A percentile compares a stretch with the other conserved stretches of the same genome.
phyloP scores from a whole-genome alignment of 192 early-diverging fungal species.

The Phycomyces nitens region DNA sequence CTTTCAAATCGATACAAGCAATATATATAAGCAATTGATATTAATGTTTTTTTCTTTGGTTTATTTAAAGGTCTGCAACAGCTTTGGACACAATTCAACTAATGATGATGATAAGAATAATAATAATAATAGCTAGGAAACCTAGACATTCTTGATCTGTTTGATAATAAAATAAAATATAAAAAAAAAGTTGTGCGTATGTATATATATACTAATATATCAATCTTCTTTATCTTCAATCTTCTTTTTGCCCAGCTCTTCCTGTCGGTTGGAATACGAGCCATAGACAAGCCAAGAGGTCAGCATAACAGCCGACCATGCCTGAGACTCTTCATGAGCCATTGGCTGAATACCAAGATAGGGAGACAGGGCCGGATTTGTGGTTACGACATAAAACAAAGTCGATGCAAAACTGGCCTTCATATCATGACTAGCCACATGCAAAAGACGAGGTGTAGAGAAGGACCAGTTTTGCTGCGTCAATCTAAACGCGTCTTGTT shows the following conservation, averaged over 20 bases:
- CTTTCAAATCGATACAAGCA: too few species aligned
- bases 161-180: too few species aligned
- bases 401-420: slow-evolving; percentile 22
- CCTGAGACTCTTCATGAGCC: slow-evolving; percentile 23
- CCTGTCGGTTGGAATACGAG: not conserved
- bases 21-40: too few species aligned
- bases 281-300: slow-evolving; percentile 17
- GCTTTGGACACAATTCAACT: too few species aligned
- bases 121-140: too few species aligned
- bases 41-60: too few species aligned
- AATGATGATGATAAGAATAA: too few species aligned
- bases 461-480: slow-evolving; percentile 33
- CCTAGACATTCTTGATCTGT: too few species aligned
- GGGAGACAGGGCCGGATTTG: slow-evolving; percentile 15
- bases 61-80: too few species aligned
- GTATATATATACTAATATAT: not conserved
- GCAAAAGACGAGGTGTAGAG: slow-evolving; percentile 28
- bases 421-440: slow-evolving; percentile 24
- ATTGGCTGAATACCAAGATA: slow-evolving; percentile 11
- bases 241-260: not conserved
- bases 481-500: slow-evolving; percentile 30
- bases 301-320: slow-evolving; percentile 25
- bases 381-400: slow-evolving; percentile 28
- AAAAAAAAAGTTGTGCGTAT: too few species aligned
- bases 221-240: not conserved